Evolutionary conservation across 495 filamentous ascomycete genomes (phyloP).

Genomic region (Daldinia concentrica): DNA sequence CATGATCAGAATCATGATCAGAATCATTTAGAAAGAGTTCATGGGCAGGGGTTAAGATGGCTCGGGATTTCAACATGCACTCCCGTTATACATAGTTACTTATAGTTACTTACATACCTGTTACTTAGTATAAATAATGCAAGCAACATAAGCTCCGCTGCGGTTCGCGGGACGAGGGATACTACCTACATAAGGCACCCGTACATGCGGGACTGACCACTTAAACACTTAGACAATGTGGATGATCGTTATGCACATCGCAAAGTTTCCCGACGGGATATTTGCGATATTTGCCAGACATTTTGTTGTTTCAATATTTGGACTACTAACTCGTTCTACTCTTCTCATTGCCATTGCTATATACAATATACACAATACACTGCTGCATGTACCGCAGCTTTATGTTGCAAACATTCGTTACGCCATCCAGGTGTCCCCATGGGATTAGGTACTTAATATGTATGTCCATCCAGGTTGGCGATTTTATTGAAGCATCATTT

Average conservation of each 20-base stretch:
- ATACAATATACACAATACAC: not conserved
- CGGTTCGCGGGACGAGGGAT: conserved; percentile 39
- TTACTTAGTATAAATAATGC: conserved; percentile 31
- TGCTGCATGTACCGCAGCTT: not conserved
- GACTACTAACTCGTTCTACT: conserved; percentile 8
- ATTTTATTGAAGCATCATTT: not conserved
- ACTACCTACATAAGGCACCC: conserved; percentile 34
- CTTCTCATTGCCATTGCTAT: not conserved
- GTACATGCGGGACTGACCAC: conserved; percentile 20
- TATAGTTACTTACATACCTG: not conserved
- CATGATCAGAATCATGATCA: conserved; percentile 28
- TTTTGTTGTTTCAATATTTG: conserved; percentile 7
- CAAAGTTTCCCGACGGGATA: conserved; percentile 26
- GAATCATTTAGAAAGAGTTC: conserved; percentile 34
- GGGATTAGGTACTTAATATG: not conserved
- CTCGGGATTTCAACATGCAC: conserved; percentile 39
- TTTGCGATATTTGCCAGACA: conserved; percentile 5
- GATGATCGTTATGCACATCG: conserved; percentile 17
- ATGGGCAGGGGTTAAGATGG: conserved; percentile 35
- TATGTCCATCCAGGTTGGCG: not conserved
- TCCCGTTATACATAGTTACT: conserved; percentile 12
- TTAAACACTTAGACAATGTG: not conserved
- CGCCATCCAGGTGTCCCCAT: conserved; percentile 32
- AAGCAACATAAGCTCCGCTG: conserved; percentile 43
- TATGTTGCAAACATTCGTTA: conserved; percentile 3